Percentiles rank a stretch among this genome's conserved stretches.
Evolutionary conservation across 768 basidiomycete genomes (phyloP).

Genomic region (Rhodotorula taiwanensis): DNA sequence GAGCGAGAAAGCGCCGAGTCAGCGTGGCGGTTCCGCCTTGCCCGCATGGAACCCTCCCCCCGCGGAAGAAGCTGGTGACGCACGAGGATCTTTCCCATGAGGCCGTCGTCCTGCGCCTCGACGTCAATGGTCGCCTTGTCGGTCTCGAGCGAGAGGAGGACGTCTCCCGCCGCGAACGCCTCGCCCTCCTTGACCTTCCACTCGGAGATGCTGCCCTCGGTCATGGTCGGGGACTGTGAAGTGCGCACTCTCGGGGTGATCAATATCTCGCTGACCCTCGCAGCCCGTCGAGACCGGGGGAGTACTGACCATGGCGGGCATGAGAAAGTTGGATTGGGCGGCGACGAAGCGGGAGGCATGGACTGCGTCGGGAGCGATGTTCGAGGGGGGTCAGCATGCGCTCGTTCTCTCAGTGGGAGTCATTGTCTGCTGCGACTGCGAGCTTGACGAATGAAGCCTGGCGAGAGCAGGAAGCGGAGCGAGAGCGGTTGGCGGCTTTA

Average conservation of each 20-base stretch:
- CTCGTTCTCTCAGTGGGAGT: too few relatives aligned
- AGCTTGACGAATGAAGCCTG: too few relatives aligned
- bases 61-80: too few relatives aligned
- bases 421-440: too few relatives aligned
- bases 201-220: conserved; percentile 93
- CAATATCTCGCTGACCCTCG: too few relatives aligned
- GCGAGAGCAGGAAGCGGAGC: too few relatives aligned
- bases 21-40: conserved; percentile 70
- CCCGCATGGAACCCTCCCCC: conserved; percentile 65
- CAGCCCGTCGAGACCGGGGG: too few relatives aligned
- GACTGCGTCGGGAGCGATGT: conserved; percentile 3
- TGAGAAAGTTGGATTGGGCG: conserved; percentile 68
- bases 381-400: too few relatives aligned
- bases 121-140: conserved; percentile 99
- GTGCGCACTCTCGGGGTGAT: conserved; percentile 86
- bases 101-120: conserved; percentile 94
- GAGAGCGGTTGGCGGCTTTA: too few relatives aligned
- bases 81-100: conserved; percentile 94
- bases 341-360: conserved; percentile 2
- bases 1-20: conserved; percentile 9
- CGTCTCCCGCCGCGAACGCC: conserved; percentile 76
- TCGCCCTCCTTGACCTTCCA: conserved; percentile 99
- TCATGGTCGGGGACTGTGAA: conserved; percentile 91
- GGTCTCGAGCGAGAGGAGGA: conserved; percentile 75
- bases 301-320: conserved; percentile 74